Conservation (phyloP, 306 rosid species). For the Quercus agrifolia region DNA sequence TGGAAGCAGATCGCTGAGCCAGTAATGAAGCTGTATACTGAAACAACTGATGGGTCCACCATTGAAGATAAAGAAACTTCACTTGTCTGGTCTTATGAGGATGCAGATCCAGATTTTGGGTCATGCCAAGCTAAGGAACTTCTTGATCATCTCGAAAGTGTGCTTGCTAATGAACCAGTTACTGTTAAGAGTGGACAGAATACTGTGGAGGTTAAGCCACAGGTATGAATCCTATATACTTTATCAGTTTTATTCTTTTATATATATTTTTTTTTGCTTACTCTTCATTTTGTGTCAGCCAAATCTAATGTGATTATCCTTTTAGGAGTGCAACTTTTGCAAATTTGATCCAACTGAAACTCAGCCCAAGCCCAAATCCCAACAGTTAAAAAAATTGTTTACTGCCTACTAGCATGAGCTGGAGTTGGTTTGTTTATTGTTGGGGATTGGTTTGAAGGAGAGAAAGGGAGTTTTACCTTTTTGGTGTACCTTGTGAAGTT, state of each 20-base stretch:
- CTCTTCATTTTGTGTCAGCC: background rate
- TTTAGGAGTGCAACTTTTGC: background rate
- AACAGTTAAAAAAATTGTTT: background rate
- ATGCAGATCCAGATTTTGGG: slow-evolving; percentile 78
- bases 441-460: background rate
- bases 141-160: slow-evolving; percentile 75
- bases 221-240: slow-evolving; percentile 38
- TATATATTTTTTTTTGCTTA: background rate
- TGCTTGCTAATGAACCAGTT: slow-evolving; percentile 78
- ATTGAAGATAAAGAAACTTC: slow-evolving; percentile 68
- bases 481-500: background rate
- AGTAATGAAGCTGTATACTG: slow-evolving; percentile 74
- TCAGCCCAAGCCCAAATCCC: background rate
- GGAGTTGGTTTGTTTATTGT: background rate
- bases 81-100: slow-evolving; percentile 68
- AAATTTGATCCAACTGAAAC: background rate
- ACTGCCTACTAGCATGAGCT: background rate
- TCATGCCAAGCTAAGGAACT: slow-evolving; percentile 86
- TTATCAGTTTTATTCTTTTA: background rate
- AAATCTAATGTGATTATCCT: background rate
- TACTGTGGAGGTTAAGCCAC: slow-evolving; percentile 70
- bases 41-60: slow-evolving; percentile 78
- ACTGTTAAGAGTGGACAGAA: slow-evolving; percentile 66
- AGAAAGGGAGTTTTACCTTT: background rate
- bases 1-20: slow-evolving; percentile 82